These are phyloP conservation scores for Circinella umbellata DNA, from an alignment of 371 early-diverging fungal genomes.

Conservation along the genomic window DNA sequence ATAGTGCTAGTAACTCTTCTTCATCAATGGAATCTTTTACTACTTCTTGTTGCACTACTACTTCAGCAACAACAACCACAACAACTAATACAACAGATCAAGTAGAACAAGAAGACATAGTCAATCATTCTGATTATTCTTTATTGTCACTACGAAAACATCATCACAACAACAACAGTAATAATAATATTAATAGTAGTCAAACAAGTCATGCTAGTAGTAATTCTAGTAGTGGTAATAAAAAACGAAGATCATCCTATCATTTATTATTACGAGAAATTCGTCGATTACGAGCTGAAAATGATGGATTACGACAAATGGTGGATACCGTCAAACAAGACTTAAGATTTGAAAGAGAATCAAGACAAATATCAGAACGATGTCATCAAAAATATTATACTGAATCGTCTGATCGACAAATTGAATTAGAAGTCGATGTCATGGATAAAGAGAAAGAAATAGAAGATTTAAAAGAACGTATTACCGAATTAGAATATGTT, in stretches of 20 bases:
- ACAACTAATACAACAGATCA: no score
- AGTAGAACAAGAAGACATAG: no score
- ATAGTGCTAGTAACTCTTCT: constrained; percentile 14
- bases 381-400: constrained; percentile 41
- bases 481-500: constrained; percentile 27
- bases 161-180: background rate
- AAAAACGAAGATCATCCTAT: constrained; percentile 21
- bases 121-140: constrained; percentile 1
- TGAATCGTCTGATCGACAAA: constrained; percentile 32
- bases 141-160: constrained; percentile 13
- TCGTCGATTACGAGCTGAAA: constrained; percentile 46
- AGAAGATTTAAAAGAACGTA: constrained; percentile 28
- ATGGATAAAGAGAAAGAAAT: constrained; percentile 38
- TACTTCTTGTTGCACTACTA: background rate
- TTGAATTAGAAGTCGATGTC: constrained; percentile 35
- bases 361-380: constrained; percentile 41
- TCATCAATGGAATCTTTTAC: constrained; percentile 6
- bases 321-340: constrained; percentile 45
- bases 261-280: constrained; percentile 44
- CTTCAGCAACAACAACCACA: background rate
- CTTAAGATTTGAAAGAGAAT: constrained; percentile 35
- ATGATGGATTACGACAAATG: constrained; percentile 31
- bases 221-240: constrained; percentile 2
- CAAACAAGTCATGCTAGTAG: no score
- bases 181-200: background rate